Base-by-base conservation (phyloP, 2,329 filamentous ascomycete species). In the Clathrospora elynae region DNA sequence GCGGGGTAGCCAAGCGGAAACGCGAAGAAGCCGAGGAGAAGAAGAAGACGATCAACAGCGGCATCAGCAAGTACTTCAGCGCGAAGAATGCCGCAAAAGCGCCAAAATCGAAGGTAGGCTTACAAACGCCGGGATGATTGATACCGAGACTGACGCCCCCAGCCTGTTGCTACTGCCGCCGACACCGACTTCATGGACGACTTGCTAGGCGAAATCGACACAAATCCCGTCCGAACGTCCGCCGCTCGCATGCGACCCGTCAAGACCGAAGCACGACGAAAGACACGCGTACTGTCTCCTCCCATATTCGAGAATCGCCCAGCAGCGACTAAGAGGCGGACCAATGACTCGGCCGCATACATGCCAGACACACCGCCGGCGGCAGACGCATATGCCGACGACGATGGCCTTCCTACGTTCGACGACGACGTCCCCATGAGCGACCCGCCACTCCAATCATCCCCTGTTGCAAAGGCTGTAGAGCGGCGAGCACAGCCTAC, bases 41-140 rank as follows among this genome's bases (percentile, higher is more conserved):
- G 67, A 83, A 87, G 62, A 88, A 95, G 59, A 90, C 88, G 68
- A 89, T 90, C 55, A 90, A 95, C 70, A 87, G 88, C 63, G 87
- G 90, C 58, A 97, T 99, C 66, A 90, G 86, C 71, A 92, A 95
- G 62, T 99, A 95, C 73, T 97, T 99, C 68, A 92, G 82, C 56
- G 88, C 87, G 58, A 90, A 89, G 40, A 80, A 82, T 22, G 76
- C 77, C 23, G 71, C 75, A 24, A 70, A 74, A 35, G 85, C 84
- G 43, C 77, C 85, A 10, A 97, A 96, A 67, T 79, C 87, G 12
- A 97, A 96, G 80, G 90, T 91, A 71, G 45, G 71, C 18, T 44
- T 44, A 6, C 20, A n/a, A 2, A n/a, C 8, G 6, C 3, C 13
- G 10, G 11, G 5, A 16, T 1, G 6, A 22, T 16, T 11, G 17